A percentile compares a stretch with the other conserved stretches of the same genome.
Conservation (phyloP, 345 rosid genomes). For the Laguncularia racemosa region DNA sequence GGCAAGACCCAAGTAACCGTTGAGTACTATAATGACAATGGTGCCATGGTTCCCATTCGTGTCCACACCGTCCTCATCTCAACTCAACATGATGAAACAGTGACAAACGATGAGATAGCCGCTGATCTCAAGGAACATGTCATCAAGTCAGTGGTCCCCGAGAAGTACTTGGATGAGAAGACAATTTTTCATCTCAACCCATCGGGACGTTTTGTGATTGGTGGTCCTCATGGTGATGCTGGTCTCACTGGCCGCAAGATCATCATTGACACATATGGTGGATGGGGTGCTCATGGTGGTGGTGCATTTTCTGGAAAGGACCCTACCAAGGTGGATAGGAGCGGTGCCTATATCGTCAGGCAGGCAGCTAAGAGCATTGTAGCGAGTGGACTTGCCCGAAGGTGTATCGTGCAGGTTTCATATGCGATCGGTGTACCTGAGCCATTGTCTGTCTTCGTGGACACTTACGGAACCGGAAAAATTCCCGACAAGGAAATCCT, state of each 20-base stretch:
- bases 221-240: no score
- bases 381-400: background rate
- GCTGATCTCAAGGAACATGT: background rate
- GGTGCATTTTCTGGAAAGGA: no score
- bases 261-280: no score
- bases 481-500: background rate
- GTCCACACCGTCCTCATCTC: constrained; percentile 1
- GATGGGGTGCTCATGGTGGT: no score
- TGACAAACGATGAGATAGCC: background rate
- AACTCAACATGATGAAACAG: background rate
- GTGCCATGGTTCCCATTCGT: constrained; percentile 5
- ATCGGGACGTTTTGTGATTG: no score
- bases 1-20: constrained; percentile 7
- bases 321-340: no score
- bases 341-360: no score
- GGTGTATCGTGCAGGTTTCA: background rate
- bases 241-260: no score
- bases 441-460: background rate
- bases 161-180: no score
- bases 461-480: background rate
- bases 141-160: no score
- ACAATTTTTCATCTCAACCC: no score
- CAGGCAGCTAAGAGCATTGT: no score
- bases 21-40: constrained; percentile 1
- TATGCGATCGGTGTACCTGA: background rate